Percentiles rank a stretch among this genome's conserved stretches.
Conservation (phyloP, 164 flowering plant genomes). For the Kingdonia uniflora region DNA sequence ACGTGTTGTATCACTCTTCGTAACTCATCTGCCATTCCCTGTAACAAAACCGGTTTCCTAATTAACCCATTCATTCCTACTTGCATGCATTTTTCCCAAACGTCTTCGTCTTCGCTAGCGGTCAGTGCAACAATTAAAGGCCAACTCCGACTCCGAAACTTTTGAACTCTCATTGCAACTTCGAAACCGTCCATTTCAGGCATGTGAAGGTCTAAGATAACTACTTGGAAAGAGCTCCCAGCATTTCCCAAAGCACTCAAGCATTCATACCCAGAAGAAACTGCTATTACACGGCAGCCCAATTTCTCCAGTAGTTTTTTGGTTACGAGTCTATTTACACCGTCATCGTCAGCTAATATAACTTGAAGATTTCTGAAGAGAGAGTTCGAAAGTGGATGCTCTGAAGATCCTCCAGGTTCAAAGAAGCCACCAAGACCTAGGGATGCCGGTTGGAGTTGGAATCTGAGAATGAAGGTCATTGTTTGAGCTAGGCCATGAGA, state of each 20-base stretch:
- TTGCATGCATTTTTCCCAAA: constrained; percentile 53
- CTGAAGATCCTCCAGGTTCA: constrained; percentile 41
- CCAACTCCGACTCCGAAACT: constrained; percentile 52
- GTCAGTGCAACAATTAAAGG: constrained; percentile 68
- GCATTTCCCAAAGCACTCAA: constrained; percentile 44
- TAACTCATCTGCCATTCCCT: constrained; percentile 64
- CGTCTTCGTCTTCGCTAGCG: constrained; percentile 53
- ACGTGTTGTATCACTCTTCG: constrained; percentile 46
- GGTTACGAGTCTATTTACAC: constrained; percentile 63
- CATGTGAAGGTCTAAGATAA: constrained; percentile 75
- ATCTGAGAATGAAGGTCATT: constrained; percentile 62
- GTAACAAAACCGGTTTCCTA: constrained; percentile 54
- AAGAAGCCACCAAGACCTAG: constrained; percentile 13
- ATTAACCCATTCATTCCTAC: constrained; percentile 75
- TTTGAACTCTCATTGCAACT: constrained; percentile 57
- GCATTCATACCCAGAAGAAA: constrained; percentile 77
- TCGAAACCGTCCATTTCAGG: constrained; percentile 83
- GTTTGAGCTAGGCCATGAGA: constrained; percentile 50
- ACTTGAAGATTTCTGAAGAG: constrained; percentile 57
- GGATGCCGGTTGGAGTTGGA: constrained; percentile 44
- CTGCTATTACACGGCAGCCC: constrained; percentile 71
- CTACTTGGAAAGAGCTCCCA: constrained; percentile 36
- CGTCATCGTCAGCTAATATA: constrained; percentile 62
- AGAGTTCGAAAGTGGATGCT: constrained; percentile 39
- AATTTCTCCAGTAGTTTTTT: constrained; percentile 74